phyloP scores from a whole-genome alignment of 495 filamentous ascomycete species.

The Aspergillus heteromorphus region DNA sequence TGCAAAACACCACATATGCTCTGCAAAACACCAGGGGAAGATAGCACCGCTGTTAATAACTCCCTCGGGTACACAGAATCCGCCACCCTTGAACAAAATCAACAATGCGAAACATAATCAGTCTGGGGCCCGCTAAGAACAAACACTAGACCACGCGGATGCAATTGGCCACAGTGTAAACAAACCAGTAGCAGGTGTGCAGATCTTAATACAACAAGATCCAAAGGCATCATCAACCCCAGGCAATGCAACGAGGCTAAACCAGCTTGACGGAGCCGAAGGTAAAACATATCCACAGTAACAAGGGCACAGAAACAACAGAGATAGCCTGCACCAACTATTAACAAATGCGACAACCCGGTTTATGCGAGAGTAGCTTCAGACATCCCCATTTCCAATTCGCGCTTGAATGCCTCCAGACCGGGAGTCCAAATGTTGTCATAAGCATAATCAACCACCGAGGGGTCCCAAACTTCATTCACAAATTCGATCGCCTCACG shows the following conservation, averaged over 20 bases:
- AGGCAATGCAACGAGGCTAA: not conserved
- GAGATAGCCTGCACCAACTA: not conserved
- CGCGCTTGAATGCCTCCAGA: constrained; percentile 14
- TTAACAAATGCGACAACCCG: not conserved
- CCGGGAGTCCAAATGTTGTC: constrained; percentile 6
- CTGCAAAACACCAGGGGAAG: not conserved
- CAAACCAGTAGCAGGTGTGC: too few relatives aligned
- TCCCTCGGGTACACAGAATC: not conserved
- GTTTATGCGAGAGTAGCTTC: constrained; percentile 1
- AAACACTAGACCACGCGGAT: not conserved
- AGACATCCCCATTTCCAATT: not conserved
- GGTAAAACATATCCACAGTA: not conserved
- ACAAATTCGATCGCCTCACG: constrained; percentile 6
- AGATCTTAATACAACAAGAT: not conserved
- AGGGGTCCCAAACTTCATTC: constrained; percentile 10
- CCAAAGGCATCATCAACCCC: not conserved
- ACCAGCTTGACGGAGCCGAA: not conserved
- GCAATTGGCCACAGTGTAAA: not conserved
- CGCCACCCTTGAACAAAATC: not conserved
- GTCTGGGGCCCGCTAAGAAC: not conserved
- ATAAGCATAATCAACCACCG: constrained; percentile 13
- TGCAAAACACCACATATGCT: not conserved
- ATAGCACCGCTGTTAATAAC: not conserved
- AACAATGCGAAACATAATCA: not conserved
- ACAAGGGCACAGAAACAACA: not conserved